Evolutionary conservation across 2,329 filamentous ascomycete species (phyloP), one percentile per base, ranked within the genome.

Genomic region (Epichloe glyceriae): DNA sequence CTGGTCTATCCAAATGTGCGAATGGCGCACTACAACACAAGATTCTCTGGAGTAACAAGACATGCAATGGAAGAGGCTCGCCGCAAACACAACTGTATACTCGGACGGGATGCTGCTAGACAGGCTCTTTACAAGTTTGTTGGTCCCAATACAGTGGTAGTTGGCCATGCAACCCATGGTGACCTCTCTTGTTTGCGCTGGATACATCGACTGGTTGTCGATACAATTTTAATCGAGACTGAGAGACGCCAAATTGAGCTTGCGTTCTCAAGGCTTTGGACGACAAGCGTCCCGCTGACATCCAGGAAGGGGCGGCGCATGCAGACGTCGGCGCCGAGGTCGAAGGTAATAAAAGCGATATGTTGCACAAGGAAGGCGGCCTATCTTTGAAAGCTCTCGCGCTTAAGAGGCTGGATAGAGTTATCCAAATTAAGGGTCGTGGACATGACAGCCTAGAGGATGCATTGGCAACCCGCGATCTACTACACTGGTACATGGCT

Each of bases 21-120:
- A 8, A 73, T 80, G 67, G 49, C 57, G 5, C 70, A 79, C 56
- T 70, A 70, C 57, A 75, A 76, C 57, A 78, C 73, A 0, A 64
- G 60, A 3, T 77, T 61, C 53, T 77, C 75, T 0, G 76, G 77
- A 1, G 69, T 80, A 2, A 69, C 66, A 0, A 58, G 59, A 30
- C 52, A 51, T 2, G 63, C 66, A 19, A 68, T 79, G 60, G 54
- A 66, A 2, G 53, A 61, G 0, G 70, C 69, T 3, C 60, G 61
- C 1, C 60, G 57, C 2, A 55, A 52, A 4, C 53, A 60, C 0
- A 59, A 57, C 1, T 72, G 67, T 41, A 54, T 78, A 0, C 53
- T 65, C 2, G 75, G 75, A 0, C 62, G 64, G 3, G 62, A 67
- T 26, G 64, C 61, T 3, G 74, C 74, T 0, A 65, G 74, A 2